A percentile compares a stretch with the other conserved stretches of the same genome.
Conservation (phyloP, 2,329 filamentous ascomycete species). For the Fusarium sp. region DNA sequence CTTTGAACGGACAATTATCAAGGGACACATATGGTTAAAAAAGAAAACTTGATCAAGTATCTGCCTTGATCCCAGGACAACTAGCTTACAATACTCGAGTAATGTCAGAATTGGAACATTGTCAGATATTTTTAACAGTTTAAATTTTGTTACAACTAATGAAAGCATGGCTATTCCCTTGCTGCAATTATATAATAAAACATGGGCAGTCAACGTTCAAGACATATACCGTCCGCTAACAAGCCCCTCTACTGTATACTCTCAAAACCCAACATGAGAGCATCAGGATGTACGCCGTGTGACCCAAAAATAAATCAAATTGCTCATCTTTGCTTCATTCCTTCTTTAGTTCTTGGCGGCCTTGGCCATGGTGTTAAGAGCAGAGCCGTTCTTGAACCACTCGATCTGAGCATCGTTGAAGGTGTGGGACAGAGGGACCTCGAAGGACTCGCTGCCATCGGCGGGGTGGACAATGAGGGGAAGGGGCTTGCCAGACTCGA, state of each 20-base stretch:
- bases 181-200: constrained; percentile 41
- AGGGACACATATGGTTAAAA: not conserved
- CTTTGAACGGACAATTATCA: not conserved
- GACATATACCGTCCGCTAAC: constrained; percentile 33
- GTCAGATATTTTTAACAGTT: constrained; percentile 38
- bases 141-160: constrained; percentile 46
- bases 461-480: constrained; percentile 93
- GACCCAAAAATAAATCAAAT: constrained; percentile 39
- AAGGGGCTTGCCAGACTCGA: constrained; percentile 92
- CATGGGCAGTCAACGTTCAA: constrained; percentile 35
- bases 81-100: not conserved
- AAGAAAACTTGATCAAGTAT: not conserved
- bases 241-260: constrained; percentile 43
- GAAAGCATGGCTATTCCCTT: constrained; percentile 45
- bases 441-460: constrained; percentile 78
- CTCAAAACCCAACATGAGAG: constrained; percentile 41
- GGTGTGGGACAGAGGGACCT: constrained; percentile 89
- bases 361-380: constrained; percentile 99
- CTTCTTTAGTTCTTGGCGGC: constrained; percentile 49
- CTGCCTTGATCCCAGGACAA: not conserved
- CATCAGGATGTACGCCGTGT: constrained; percentile 47
- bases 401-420: constrained; percentile 98
- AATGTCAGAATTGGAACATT: not conserved
- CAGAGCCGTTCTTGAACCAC: constrained; percentile 99
- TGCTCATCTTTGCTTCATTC: constrained; percentile 29